Evolutionary conservation across 495 filamentous ascomycete genomes (phyloP).

Genomic region (Aspergillus mulundensis): DNA sequence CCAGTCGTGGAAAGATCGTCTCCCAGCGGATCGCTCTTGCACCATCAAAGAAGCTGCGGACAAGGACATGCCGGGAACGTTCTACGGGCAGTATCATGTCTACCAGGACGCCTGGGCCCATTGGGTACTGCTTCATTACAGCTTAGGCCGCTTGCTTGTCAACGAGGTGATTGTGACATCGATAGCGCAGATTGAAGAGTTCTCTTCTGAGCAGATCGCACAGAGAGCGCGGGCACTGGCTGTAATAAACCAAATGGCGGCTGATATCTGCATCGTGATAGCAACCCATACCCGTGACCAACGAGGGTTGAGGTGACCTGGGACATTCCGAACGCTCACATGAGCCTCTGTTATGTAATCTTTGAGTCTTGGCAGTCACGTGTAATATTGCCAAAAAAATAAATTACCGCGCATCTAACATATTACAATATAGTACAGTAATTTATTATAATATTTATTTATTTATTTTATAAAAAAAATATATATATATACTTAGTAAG

Average conservation of each 20-base stretch:
- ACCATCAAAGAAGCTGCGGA: neutral
- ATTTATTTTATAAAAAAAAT: no score
- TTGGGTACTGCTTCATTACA: neutral
- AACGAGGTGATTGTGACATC: conserved; percentile 8
- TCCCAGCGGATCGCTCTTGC: neutral
- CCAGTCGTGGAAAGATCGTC: neutral
- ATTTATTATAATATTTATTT: no score
- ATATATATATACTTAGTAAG: no score
- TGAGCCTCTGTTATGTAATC: no score
- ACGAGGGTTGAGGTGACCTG: no score
- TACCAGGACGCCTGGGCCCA: conserved; percentile 8
- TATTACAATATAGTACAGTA: no score
- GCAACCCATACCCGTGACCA: conserved; percentile 4
- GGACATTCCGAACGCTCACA: no score
- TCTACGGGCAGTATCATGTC: conserved; percentile 6
- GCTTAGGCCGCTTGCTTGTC: conserved; percentile 5
- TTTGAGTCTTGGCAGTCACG: no score
- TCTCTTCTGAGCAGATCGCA: neutral
- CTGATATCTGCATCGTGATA: conserved; percentile 1
- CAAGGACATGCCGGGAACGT: neutral
- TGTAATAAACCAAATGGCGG: conserved; percentile 5
- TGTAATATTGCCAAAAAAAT: no score
- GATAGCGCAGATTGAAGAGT: neutral
- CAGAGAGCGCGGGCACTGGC: neutral
- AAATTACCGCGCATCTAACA: no score